Percentiles rank a stretch among this genome's conserved stretches.
These are phyloP conservation scores for Penicillium roqueforti DNA, from an alignment of 495 filamentous ascomycete genomes.

Conservation along the genomic window DNA sequence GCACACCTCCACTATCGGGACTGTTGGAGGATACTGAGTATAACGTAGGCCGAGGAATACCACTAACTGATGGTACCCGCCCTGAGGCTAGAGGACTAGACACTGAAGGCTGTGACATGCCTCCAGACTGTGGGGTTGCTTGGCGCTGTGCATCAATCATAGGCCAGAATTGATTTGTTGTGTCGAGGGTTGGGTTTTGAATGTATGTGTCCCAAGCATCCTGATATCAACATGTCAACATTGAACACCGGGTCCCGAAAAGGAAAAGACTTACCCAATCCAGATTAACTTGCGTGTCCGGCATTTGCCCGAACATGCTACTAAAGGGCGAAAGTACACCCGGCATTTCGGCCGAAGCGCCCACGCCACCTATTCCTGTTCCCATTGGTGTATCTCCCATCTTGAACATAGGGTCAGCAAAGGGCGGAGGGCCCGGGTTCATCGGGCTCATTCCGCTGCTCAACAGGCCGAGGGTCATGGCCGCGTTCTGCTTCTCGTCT, in stretches of 20 bases:
- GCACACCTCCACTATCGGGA: slow-evolving; percentile 13
- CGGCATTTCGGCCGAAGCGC: slow-evolving; percentile 33
- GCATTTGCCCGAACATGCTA: slow-evolving; percentile 54
- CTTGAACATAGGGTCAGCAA: slow-evolving; percentile 32
- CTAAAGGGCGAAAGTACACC: slow-evolving; percentile 48
- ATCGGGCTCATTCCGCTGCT: slow-evolving; percentile 66
- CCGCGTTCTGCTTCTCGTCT: slow-evolving; percentile 58
- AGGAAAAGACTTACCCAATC: slow-evolving; percentile 64
- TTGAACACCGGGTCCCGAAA: not conserved
- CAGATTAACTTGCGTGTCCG: slow-evolving; percentile 62
- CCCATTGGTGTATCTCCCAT: slow-evolving; percentile 30
- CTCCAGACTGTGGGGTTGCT: slow-evolving; percentile 14
- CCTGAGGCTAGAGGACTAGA: slow-evolving; percentile 14
- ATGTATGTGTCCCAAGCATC: slow-evolving; percentile 56
- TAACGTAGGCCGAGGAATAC: slow-evolving; percentile 13
- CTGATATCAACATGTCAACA: slow-evolving; percentile 28
- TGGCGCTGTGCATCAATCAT: slow-evolving; percentile 36
- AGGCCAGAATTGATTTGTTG: slow-evolving; percentile 46
- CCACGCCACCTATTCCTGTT: slow-evolving; percentile 26
- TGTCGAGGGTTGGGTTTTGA: slow-evolving; percentile 47
- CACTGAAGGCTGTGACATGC: slow-evolving; percentile 15
- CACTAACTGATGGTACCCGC: slow-evolving; percentile 10
- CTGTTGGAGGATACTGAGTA: slow-evolving; percentile 18
- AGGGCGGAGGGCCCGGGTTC: slow-evolving; percentile 35
- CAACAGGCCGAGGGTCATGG: slow-evolving; percentile 78